phyloP scores from a whole-genome alignment of 139 green algal genomes.

The Microglena sp. region DNA sequence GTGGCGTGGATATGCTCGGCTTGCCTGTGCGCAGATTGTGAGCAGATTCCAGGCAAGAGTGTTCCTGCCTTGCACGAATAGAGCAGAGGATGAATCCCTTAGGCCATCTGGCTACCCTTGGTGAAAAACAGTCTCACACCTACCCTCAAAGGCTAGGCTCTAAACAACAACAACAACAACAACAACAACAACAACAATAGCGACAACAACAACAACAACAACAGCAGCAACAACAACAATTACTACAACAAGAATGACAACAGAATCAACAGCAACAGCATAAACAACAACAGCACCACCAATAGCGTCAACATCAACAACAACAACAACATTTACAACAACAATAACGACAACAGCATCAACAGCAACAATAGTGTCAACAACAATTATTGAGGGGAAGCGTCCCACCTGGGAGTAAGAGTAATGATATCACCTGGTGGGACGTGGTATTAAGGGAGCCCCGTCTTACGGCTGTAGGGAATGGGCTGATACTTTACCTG shows the following conservation, averaged over 20 bases:
- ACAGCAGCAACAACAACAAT: neutral
- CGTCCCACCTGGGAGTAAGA: too few species aligned
- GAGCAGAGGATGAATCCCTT: neutral
- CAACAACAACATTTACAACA: constrained; percentile 4
- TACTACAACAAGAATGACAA: neutral
- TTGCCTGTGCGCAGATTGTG: neutral
- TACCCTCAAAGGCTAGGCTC: neutral
- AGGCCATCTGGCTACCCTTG: too few species aligned
- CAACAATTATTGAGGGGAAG: too few species aligned
- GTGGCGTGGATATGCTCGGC: neutral
- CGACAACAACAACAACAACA: constrained; percentile 2
- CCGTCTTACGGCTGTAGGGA: too few species aligned
- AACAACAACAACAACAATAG: constrained; percentile 2
- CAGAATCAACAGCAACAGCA: neutral
- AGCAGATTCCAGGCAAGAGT: neutral
- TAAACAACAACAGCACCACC: neutral
- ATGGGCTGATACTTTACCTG: too few species aligned
- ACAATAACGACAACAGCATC: constrained; percentile 8
- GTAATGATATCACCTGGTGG: too few species aligned
- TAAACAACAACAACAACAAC: constrained; percentile 3
- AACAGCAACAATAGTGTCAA: constrained; percentile 7
- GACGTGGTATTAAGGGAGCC: too few species aligned
- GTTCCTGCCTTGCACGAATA: neutral
- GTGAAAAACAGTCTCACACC: neutral
- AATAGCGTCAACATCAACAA: neutral